These are phyloP conservation scores for Fraxinus angustifolia DNA, from an alignment of 305 asterid species.

Conservation along the genomic window DNA sequence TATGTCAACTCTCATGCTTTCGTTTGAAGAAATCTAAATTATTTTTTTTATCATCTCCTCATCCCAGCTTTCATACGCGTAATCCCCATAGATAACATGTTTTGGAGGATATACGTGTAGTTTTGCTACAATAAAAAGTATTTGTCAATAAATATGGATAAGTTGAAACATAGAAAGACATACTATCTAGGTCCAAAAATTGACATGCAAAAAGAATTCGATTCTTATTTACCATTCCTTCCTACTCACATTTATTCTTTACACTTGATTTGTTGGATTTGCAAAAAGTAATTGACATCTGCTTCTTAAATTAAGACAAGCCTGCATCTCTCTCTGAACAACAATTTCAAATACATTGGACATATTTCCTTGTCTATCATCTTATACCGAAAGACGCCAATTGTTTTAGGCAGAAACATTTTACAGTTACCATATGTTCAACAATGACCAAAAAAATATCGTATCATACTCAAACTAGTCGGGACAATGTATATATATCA, in stretches of 20 bases:
- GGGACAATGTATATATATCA: neutral
- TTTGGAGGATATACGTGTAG: no score
- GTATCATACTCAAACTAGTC: conserved; percentile 9
- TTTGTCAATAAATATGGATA: neutral
- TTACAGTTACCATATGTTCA: neutral
- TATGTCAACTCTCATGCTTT: conserved; percentile 84
- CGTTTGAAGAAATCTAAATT: conserved; percentile 61
- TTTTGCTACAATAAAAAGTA: no score
- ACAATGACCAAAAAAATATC: neutral
- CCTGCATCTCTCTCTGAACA: neutral
- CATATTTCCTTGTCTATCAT: neutral
- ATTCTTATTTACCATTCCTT: conserved; percentile 1
- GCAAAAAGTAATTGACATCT: neutral
- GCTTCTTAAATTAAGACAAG: conserved; percentile 14
- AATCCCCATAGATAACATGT: no score
- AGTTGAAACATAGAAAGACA: conserved; percentile 15
- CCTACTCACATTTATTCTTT: neutral
- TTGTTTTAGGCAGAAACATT: neutral
- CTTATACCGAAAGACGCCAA: neutral
- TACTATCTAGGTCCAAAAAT: neutral
- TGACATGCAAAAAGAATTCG: neutral
- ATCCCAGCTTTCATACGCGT: conserved; percentile 54
- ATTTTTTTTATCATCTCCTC: conserved; percentile 49
- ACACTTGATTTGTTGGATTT: neutral
- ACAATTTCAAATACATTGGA: neutral